These are phyloP conservation scores for Microbotryum saponariae DNA, from an alignment of 1,284 basidiomycete species.

Conservation along the genomic window DNA sequence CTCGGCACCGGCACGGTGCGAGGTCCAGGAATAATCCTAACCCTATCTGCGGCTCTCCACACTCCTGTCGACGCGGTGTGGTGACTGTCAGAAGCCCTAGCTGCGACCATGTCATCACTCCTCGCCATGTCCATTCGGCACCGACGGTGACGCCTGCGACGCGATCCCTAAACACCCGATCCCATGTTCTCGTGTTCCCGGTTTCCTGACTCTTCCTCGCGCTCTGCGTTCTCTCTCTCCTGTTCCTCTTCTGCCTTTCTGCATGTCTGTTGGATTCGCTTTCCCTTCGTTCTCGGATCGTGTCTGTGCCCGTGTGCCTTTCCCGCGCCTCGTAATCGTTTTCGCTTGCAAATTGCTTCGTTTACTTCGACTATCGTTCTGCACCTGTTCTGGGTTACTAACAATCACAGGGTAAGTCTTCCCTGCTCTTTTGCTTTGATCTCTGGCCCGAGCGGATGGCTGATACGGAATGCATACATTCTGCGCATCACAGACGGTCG, in stretches of 20 bases:
- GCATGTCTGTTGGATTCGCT: background rate
- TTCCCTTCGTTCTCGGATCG: background rate
- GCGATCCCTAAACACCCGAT: too few species aligned
- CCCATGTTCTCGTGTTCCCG: too few species aligned
- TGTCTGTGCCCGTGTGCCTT: background rate
- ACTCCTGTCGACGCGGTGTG: background rate
- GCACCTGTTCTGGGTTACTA: background rate
- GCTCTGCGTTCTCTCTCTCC: background rate
- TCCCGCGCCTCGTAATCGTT: background rate
- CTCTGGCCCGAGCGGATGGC: background rate
- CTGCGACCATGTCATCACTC: background rate
- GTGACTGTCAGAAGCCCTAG: background rate
- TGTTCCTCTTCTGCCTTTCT: background rate
- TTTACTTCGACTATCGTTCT: background rate
- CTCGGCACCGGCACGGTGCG: background rate
- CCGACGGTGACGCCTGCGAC: too few species aligned
- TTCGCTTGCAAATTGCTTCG: background rate
- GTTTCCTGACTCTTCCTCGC: background rate
- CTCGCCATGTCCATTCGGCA: too few species aligned
- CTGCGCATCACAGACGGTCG: slow-evolving; percentile 22
- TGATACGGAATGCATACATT: background rate
- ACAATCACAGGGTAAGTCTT: slow-evolving; percentile 16
- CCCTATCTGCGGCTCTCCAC: background rate
- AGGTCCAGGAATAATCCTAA: background rate
- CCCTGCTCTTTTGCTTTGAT: too few species aligned